phyloP scores from a whole-genome alignment of 345 rosid genomes.

The Eucalyptus erythrocorys region DNA sequence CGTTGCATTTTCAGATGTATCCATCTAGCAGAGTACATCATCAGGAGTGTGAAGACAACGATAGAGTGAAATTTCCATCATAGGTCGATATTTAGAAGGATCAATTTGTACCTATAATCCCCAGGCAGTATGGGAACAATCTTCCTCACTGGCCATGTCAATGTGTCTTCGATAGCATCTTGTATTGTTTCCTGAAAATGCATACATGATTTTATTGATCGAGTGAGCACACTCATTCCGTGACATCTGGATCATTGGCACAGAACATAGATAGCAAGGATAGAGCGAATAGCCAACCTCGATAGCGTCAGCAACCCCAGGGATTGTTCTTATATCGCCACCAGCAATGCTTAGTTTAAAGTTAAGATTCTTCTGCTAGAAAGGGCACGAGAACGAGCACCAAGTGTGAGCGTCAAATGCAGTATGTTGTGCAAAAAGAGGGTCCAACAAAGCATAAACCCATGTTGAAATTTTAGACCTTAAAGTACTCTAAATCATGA shows the following conservation, averaged over 20 bases:
- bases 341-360: constrained; percentile 72
- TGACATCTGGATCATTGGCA: neutral
- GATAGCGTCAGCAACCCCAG: constrained; percentile 79
- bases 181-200: constrained; percentile 57
- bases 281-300: constrained; percentile 32
- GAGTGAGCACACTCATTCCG: neutral
- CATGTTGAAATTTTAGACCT: neutral
- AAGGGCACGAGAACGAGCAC: neutral
- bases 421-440: neutral
- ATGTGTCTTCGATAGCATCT: constrained; percentile 80
- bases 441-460: neutral
- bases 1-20: neutral
- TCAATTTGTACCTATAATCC: constrained; percentile 55
- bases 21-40: neutral
- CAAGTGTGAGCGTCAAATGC: neutral
- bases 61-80: neutral
- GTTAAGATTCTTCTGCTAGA: constrained; percentile 62
- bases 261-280: neutral
- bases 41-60: neutral
- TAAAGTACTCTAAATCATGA: neutral
- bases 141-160: constrained; percentile 92
- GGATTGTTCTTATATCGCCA: constrained; percentile 71
- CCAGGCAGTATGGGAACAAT: constrained; percentile 75
- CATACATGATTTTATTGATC: neutral
- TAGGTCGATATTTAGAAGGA: neutral